These are phyloP conservation scores for Croton laevigatus DNA, from an alignment of 441 rosid genomes.

Conservation along the genomic window DNA sequence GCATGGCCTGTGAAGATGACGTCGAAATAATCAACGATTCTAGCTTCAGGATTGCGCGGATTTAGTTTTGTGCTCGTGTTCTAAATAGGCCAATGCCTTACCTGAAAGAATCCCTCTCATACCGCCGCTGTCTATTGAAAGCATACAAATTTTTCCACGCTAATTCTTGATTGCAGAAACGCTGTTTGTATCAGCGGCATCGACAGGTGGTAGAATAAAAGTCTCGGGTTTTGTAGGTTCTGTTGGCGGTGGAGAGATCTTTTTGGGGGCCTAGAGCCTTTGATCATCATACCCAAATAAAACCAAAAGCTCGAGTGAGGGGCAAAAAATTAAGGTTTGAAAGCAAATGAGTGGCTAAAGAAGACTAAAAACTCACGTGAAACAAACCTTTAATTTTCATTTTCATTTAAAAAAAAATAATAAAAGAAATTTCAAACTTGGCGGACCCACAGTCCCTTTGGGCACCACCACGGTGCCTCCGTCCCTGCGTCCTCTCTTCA, in stretches of 20 bases:
- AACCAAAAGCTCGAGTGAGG: no score
- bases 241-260: conserved; percentile 34
- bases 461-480: no score
- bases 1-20: conserved; percentile 86
- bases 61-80: conserved; percentile 60
- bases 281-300: conserved; percentile 84
- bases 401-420: no score
- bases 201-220: background rate
- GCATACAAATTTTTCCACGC: conserved; percentile 83
- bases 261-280: conserved; percentile 74
- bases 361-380: no score
- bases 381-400: no score
- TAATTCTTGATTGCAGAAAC: conserved; percentile 64
- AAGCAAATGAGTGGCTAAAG: no score
- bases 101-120: conserved; percentile 85
- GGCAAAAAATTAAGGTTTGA: no score
- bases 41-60: conserved; percentile 87
- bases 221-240: conserved; percentile 36
- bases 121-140: conserved; percentile 78
- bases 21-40: conserved; percentile 85
- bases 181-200: conserved; percentile 15
- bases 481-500: no score
- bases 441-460: no score
- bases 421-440: no score
- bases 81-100: conserved; percentile 75